A percentile compares a stretch with the other conserved stretches of the same genome.
Evolutionary conservation across 2,329 filamentous ascomycete genomes (phyloP).

Genomic region (Botryotinia globosa): DNA sequence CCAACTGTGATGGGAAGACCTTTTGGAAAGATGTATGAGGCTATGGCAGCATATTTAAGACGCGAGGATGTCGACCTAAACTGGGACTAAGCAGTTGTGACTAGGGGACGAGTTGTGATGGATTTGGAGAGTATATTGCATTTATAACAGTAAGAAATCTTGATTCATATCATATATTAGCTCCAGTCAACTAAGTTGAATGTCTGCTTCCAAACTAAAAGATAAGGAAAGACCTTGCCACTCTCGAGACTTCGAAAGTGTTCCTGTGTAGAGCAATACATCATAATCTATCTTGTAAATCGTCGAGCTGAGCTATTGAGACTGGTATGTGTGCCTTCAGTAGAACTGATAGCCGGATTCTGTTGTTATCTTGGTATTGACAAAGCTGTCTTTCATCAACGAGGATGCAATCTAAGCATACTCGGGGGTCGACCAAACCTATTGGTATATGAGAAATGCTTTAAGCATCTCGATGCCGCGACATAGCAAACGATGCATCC

Average conservation of each 20-base stretch:
- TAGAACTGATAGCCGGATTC: background rate
- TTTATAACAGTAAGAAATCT: background rate
- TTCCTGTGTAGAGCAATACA: background rate
- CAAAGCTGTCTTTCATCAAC: background rate
- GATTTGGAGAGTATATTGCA: background rate
- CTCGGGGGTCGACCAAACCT: background rate
- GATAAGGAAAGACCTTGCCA: background rate
- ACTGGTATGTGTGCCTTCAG: background rate
- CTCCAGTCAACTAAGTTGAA: background rate
- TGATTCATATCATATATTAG: background rate
- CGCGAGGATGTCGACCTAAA: no score
- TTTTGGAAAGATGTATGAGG: no score
- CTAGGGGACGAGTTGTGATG: background rate
- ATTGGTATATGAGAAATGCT: background rate
- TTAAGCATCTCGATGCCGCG: background rate
- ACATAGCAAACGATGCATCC: background rate
- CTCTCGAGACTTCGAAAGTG: background rate
- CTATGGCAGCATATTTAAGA: no score
- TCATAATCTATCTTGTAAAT: background rate
- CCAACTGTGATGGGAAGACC: no score
- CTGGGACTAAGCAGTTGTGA: background rate
- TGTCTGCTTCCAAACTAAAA: background rate
- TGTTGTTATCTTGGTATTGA: background rate
- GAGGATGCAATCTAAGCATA: background rate
- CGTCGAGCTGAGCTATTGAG: background rate